These are phyloP conservation scores for Cladophialophora bantiana DNA, from an alignment of 2,329 filamentous ascomycete genomes.

Conservation along the genomic window DNA sequence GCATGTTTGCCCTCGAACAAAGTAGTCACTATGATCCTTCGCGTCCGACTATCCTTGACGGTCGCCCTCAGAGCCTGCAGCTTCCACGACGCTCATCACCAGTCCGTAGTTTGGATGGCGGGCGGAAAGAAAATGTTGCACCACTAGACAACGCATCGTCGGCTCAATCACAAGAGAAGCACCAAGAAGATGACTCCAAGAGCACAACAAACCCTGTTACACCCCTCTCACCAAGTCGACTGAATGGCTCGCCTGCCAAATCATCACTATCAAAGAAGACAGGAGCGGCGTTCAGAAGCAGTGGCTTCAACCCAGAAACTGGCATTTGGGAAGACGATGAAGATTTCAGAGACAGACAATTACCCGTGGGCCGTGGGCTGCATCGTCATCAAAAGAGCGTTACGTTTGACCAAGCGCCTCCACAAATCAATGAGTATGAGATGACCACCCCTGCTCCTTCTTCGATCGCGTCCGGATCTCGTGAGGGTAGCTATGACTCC, in stretches of 20 bases:
- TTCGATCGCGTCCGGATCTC: conserved; percentile 84
- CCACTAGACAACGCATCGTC: conserved; percentile 44
- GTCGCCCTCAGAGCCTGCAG: conserved; percentile 59
- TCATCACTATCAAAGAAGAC: conserved; percentile 81
- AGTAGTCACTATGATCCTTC: conserved; percentile 91
- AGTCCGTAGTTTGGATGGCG: conserved; percentile 47
- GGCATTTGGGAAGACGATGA: conserved; percentile 73
- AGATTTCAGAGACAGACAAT: conserved; percentile 63
- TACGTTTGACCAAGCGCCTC: conserved; percentile 92
- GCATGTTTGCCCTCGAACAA: conserved; percentile 91
- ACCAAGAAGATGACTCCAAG: conserved; percentile 16
- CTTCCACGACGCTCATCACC: conserved; percentile 27
- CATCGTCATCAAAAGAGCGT: conserved; percentile 94
- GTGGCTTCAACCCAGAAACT: conserved; percentile 69
- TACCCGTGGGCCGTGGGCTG: conserved; percentile 70
- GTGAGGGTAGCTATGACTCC: conserved; percentile 91
- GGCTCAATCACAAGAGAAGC: conserved; percentile 54
- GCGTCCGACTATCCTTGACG: conserved; percentile 76
- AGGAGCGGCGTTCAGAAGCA: conserved; percentile 50
- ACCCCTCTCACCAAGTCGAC: conserved; percentile 68
- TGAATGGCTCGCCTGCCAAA: conserved; percentile 81
- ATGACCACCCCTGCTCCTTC: conserved; percentile 97
- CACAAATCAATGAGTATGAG: conserved; percentile 96
- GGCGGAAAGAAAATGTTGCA: conserved; percentile 59
- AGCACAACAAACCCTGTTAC: conserved; percentile 36